phyloP scores from a whole-genome alignment of 257 asterid genomes.

The Catharanthus roseus region DNA sequence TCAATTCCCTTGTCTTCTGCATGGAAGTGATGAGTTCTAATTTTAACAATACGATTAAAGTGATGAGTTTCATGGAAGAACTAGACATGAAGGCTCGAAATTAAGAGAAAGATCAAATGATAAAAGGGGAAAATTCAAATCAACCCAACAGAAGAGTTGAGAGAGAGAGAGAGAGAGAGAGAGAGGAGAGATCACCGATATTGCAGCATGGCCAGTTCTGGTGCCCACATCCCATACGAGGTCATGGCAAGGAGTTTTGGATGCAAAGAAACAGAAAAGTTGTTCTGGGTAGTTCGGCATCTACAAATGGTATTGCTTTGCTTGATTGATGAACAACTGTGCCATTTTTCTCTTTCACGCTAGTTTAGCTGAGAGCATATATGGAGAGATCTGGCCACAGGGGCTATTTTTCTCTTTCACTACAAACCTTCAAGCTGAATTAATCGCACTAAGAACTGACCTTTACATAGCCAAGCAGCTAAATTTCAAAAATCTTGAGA shows the following conservation, averaged over 20 bases:
- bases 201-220: slow-evolving; percentile 63
- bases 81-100: neutral
- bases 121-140: neutral
- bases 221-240: slow-evolving; percentile 72
- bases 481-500: too few relatives aligned
- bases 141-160: neutral
- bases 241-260: slow-evolving; percentile 43
- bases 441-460: too few relatives aligned
- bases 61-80: too few relatives aligned
- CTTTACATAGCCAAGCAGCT: too few relatives aligned
- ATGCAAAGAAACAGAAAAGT: slow-evolving; percentile 49
- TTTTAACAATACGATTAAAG: too few relatives aligned
- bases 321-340: slow-evolving; percentile 44
- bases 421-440: too few relatives aligned
- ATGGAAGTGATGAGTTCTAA: too few relatives aligned
- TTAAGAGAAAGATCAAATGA: neutral
- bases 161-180: neutral
- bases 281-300: slow-evolving; percentile 54
- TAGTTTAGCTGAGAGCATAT: neutral
- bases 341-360: slow-evolving; percentile 37
- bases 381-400: too few relatives aligned
- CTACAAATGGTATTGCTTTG: slow-evolving; percentile 31
- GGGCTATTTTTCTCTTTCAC: too few relatives aligned
- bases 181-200: slow-evolving; percentile 27
- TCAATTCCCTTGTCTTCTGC: slow-evolving; percentile 76